A percentile compares a stretch with the other conserved stretches of the same genome.
phyloP scores from a whole-genome alignment of 768 basidiomycete genomes.

The Rhodosporidiobolus odoratus region DNA sequence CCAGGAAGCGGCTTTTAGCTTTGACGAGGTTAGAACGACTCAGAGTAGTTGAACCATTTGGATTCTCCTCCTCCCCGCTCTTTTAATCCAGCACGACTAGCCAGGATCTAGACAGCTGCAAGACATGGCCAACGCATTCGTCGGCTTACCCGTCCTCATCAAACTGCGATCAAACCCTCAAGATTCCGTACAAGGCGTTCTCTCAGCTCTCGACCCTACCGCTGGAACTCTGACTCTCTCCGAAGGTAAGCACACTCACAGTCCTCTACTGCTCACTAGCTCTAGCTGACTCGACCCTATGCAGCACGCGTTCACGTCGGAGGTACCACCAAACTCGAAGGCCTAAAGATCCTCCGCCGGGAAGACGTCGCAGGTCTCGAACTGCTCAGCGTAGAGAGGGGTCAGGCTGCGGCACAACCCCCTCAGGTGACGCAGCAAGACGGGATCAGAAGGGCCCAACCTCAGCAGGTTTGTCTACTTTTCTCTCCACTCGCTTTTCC shows the following conservation, averaged over 20 bases:
- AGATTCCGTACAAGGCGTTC: background rate
- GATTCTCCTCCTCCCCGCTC: too few relatives aligned
- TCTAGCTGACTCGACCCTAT: background rate
- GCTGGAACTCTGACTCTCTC: background rate
- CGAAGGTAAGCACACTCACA: too few relatives aligned
- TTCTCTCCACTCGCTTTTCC: background rate
- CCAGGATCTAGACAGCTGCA: background rate
- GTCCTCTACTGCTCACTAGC: too few relatives aligned
- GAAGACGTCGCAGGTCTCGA: conserved; percentile 26
- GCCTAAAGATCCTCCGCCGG: background rate
- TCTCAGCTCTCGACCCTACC: conserved; percentile 5
- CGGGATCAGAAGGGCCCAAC: background rate
- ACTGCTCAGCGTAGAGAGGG: conserved; percentile 5
- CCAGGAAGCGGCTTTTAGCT: too few relatives aligned
- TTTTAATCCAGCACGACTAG: too few relatives aligned
- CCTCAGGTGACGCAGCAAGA: background rate
- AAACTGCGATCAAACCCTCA: background rate
- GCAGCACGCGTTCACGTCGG: background rate
- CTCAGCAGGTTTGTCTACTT: background rate
- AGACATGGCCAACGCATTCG: conserved; percentile 1
- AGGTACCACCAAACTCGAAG: background rate
- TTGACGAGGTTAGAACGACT: too few relatives aligned
- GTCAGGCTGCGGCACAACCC: background rate
- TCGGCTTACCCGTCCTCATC: conserved; percentile 25
- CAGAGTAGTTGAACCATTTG: too few relatives aligned